Evolutionary conservation across 2,329 filamentous ascomycete genomes (phyloP).

Genomic region (Iodosphaeria phyllophila): DNA sequence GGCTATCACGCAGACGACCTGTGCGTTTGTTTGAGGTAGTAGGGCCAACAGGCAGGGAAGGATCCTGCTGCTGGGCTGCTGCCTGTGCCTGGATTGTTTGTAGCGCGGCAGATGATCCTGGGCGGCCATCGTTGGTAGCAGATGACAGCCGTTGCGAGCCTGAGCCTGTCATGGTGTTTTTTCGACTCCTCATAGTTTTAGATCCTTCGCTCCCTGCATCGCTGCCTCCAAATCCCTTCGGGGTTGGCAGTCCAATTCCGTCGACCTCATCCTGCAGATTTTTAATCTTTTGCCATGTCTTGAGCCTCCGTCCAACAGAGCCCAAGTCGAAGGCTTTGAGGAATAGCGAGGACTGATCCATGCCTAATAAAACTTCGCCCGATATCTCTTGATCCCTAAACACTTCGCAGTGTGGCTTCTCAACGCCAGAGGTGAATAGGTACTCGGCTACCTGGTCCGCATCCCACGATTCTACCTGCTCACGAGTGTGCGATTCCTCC

Average conservation of each 20-base stretch:
- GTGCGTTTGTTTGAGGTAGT: too few relatives aligned
- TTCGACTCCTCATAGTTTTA: slow-evolving; percentile 31
- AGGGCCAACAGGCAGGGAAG: too few relatives aligned
- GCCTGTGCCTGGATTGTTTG: too few relatives aligned
- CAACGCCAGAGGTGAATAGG: slow-evolving; percentile 67
- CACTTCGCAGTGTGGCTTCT: slow-evolving; percentile 79
- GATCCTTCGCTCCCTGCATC: slow-evolving; percentile 37
- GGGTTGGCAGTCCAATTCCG: slow-evolving; percentile 20
- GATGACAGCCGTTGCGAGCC: too few relatives aligned
- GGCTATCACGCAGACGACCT: slow-evolving; percentile 21
- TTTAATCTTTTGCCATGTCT: slow-evolving; percentile 96
- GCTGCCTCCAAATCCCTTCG: too few relatives aligned
- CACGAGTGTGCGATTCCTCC: slow-evolving; percentile 42
- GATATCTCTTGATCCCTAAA: slow-evolving; percentile 93
- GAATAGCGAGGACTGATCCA: slow-evolving; percentile 90
- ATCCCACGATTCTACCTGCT: slow-evolving; percentile 65
- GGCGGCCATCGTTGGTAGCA: too few relatives aligned
- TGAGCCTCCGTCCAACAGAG: slow-evolving; percentile 71
- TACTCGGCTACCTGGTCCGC: slow-evolving; percentile 75
- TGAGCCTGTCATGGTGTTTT: slow-evolving; percentile 34
- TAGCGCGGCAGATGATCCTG: slow-evolving; percentile 26
- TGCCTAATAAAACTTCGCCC: slow-evolving; percentile 78
- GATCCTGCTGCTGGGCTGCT: too few relatives aligned
- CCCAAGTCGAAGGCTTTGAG: slow-evolving; percentile 91
- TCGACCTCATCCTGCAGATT: slow-evolving; percentile 73